A percentile compares a stretch with the other conserved stretches of the same genome.
phyloP scores from a whole-genome alignment of 176 grass and related monocot species.

The Elaeis guineensis region DNA sequence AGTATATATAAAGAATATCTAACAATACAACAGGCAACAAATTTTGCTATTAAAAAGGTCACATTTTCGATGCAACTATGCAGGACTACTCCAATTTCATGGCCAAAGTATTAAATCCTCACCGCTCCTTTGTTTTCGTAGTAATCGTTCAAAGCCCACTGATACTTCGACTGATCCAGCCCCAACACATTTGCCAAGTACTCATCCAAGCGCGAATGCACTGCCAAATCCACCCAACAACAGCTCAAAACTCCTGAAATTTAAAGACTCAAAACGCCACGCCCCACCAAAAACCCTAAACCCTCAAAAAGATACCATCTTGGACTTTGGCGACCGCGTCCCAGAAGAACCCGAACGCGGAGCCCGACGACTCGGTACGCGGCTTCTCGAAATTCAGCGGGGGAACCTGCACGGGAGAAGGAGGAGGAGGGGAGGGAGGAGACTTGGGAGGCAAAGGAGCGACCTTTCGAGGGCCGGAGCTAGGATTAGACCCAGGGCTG shows the following conservation, averaged over 20 bases:
- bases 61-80: too few species aligned
- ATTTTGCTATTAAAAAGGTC: too few species aligned
- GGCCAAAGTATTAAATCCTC: not conserved
- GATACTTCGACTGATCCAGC: constrained; percentile 13
- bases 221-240: constrained; percentile 1
- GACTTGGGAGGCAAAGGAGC: not conserved
- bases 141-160: constrained; percentile 19
- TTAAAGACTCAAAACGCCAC: not conserved
- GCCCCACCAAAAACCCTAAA: not conserved
- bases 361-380: constrained; percentile 1
- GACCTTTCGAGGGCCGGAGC: not conserved
- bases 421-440: not conserved
- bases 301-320: not conserved
- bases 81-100: too few species aligned
- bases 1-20: too few species aligned
- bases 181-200: constrained; percentile 12
- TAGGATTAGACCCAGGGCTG: not conserved
- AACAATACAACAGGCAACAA: too few species aligned
- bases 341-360: constrained; percentile 16
- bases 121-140: constrained; percentile 17
- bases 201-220: constrained; percentile 18
- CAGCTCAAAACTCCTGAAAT: not conserved
- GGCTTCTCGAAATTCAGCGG: constrained; percentile 12
- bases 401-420: constrained; percentile 5
- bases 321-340: constrained; percentile 8